Evolutionary conservation across 2,329 filamentous ascomycete genomes (phyloP).

Genomic region (Plenodomus biglobosus): DNA sequence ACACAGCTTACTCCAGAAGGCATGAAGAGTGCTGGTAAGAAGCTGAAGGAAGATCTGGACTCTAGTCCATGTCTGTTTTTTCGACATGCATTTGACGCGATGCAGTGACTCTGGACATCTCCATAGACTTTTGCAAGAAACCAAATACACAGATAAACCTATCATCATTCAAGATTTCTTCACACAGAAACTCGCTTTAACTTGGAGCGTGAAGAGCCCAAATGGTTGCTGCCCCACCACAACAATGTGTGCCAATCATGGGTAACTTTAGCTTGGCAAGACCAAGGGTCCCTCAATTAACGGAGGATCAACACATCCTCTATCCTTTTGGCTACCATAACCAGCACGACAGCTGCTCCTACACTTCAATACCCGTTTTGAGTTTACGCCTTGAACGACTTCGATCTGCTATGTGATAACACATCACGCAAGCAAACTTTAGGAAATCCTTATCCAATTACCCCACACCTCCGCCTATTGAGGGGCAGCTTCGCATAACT

Average conservation of each 20-base stretch:
- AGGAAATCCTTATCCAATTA: not conserved
- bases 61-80: not conserved
- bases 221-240: not conserved
- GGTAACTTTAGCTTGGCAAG: not conserved
- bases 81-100: not conserved
- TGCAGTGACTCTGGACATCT: no score
- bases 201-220: no score
- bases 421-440: not conserved
- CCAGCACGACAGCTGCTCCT: not conserved
- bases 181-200: not conserved
- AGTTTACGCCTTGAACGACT: not conserved
- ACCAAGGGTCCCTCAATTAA: not conserved
- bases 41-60: not conserved
- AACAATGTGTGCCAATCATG: not conserved
- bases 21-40: conserved; percentile 35
- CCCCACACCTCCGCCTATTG: conserved; percentile 2
- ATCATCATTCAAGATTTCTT: not conserved
- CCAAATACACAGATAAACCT: no score
- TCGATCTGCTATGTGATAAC: not conserved
- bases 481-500: conserved; percentile 6
- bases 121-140: no score
- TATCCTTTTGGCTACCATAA: not conserved
- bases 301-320: not conserved
- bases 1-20: conserved; percentile 77
- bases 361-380: not conserved